A percentile compares a stretch with the other conserved stretches of the same genome.
Evolutionary conservation across 257 asterid genomes (phyloP).

Genomic region (Primulina huaijiensis): DNA sequence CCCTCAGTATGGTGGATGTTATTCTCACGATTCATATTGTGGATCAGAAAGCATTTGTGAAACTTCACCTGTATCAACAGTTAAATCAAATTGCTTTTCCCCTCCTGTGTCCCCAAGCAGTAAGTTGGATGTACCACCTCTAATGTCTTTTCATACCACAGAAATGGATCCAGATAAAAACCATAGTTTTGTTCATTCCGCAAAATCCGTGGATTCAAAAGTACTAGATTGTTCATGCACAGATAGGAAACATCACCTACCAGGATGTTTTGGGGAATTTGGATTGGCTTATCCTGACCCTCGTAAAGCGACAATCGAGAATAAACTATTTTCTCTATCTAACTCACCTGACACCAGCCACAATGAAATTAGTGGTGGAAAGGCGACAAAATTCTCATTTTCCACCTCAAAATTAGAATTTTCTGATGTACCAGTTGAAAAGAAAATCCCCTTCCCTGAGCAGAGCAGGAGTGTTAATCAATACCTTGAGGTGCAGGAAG

Average conservation of each 20-base stretch:
- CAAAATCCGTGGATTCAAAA: slow-evolving; percentile 32
- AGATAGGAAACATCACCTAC: slow-evolving; percentile 17
- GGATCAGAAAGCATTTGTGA: slow-evolving; percentile 67
- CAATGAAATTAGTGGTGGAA: slow-evolving; percentile 26
- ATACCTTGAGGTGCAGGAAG: slow-evolving; percentile 77
- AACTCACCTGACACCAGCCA: slow-evolving; percentile 23
- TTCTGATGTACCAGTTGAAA: too few relatives aligned
- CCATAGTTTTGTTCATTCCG: slow-evolving; percentile 18
- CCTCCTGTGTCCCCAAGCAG: slow-evolving; percentile 29
- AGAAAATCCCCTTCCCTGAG: too few relatives aligned
- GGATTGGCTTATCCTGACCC: slow-evolving; percentile 24
- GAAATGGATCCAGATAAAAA: slow-evolving; percentile 30
- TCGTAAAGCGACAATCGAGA: slow-evolving; percentile 14
- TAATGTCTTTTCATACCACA: slow-evolving; percentile 27
- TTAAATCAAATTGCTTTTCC: slow-evolving; percentile 25
- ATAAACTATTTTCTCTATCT: slow-evolving; percentile 24
- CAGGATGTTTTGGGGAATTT: slow-evolving; percentile 20
- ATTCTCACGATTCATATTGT: slow-evolving; percentile 27
- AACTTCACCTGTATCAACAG: slow-evolving; percentile 35
- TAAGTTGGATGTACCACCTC: slow-evolving; percentile 24
- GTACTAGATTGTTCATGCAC: slow-evolving; percentile 18
- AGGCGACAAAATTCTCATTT: slow-evolving; percentile 18
- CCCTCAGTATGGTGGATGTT: slow-evolving; percentile 23
- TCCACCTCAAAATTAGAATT: slow-evolving; percentile 18
- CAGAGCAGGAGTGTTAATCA: slow-evolving; percentile 35